Conservation (phyloP, 2,329 filamentous ascomycete species). For the Clonostachys rosea region DNA sequence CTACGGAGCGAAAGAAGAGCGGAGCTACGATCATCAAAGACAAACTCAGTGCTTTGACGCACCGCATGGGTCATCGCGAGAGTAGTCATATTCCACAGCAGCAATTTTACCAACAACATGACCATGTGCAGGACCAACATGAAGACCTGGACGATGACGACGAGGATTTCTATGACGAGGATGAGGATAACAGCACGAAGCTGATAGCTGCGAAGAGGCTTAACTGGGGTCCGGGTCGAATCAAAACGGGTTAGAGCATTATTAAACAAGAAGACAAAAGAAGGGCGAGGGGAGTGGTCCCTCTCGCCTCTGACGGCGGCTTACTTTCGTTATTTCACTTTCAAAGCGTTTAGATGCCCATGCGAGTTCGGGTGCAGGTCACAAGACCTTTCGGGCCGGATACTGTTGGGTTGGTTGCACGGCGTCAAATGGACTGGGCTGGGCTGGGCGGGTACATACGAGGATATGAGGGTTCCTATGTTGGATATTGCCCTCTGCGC, state of each 20-base stretch:
- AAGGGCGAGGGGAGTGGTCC: too few species aligned
- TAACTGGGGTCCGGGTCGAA: conserved; percentile 32
- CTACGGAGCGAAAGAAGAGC: conserved; percentile 16
- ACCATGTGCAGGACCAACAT: too few species aligned
- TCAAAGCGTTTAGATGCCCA: too few species aligned
- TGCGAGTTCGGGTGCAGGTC: not conserved
- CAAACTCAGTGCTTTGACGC: conserved; percentile 25
- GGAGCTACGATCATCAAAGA: conserved; percentile 24
- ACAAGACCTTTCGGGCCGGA: not conserved
- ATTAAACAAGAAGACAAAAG: not conserved
- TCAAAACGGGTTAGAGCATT: not conserved
- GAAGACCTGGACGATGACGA: conserved; percentile 10
- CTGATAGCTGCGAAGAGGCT: conserved; percentile 6
- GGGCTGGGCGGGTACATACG: conserved; percentile 32
- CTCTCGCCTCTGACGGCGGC: too few species aligned
- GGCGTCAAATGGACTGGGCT: not conserved
- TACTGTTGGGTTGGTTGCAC: not conserved
- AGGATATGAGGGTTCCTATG: too few species aligned
- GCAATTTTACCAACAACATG: too few species aligned
- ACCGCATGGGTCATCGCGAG: conserved; percentile 16
- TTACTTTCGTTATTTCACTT: too few species aligned
- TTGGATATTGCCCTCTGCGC: too few species aligned
- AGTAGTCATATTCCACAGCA: conserved; percentile 2
- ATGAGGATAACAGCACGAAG: conserved; percentile 4
- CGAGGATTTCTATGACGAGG: conserved; percentile 12